Percentiles rank a stretch among this genome's conserved stretches.
Evolutionary conservation across 1,139 yeast species (phyloP).

Genomic region (Lodderomyces oxycetoniae): DNA sequence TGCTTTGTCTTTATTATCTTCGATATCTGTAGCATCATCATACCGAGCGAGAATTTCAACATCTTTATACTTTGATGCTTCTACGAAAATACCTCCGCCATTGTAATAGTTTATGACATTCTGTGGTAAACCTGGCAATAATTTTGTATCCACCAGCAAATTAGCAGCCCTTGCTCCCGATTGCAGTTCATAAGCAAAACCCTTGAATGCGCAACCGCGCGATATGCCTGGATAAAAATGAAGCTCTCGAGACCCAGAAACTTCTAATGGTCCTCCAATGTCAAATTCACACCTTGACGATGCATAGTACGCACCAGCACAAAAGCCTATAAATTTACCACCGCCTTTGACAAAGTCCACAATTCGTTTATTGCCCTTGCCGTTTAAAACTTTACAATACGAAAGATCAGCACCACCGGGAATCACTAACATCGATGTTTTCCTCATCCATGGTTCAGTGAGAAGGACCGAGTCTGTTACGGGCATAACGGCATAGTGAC

Average conservation of each 20-base stretch:
- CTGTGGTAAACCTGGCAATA: constrained; percentile 22
- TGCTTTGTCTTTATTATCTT: constrained; percentile 54
- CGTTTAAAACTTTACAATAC: constrained; percentile 65
- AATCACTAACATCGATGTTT: constrained; percentile 73
- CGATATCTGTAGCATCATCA: constrained; percentile 35
- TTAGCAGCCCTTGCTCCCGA: constrained; percentile 63
- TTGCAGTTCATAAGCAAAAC: constrained; percentile 75
- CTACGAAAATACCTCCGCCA: constrained; percentile 85
- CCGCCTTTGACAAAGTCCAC: constrained; percentile 67
- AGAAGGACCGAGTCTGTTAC: constrained; percentile 59
- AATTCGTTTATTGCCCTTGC: constrained; percentile 60
- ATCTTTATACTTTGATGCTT: constrained; percentile 55
- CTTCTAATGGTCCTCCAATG: constrained; percentile 72
- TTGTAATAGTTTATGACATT: constrained; percentile 53
- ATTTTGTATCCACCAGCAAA: constrained; percentile 35
- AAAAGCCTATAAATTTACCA: constrained; percentile 79
- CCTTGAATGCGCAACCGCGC: constrained; percentile 75
- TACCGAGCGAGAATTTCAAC: constrained; percentile 74
- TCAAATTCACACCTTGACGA: constrained; percentile 80
- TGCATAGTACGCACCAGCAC: constrained; percentile 96
- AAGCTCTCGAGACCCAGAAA: constrained; percentile 78
- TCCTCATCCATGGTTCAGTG: constrained; percentile 84
- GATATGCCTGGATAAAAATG: constrained; percentile 76
- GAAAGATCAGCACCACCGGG: constrained; percentile 99
- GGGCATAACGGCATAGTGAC: constrained; percentile 79